A percentile compares a stretch with the other conserved stretches of the same genome.
These are phyloP conservation scores for Rhizopus sp. DNA, from an alignment of 371 early-diverging fungal species.

Conservation along the genomic window DNA sequence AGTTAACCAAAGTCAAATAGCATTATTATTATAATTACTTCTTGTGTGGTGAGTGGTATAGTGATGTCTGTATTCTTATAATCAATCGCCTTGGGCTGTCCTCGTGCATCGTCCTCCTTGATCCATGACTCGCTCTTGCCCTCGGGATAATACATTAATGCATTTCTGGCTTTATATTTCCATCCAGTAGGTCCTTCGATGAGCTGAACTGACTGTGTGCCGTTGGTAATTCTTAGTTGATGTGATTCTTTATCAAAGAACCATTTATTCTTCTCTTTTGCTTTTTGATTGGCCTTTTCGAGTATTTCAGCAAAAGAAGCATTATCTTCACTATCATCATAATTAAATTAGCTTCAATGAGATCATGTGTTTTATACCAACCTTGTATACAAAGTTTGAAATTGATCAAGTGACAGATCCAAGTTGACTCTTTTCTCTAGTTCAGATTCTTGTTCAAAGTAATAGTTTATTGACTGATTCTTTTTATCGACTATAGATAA, in stretches of 20 bases:
- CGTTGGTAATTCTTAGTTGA: conserved; percentile 24
- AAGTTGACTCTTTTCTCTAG: conserved; percentile 47
- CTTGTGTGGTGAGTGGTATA: background rate
- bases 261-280: conserved; percentile 68
- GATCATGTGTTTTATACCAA: conserved; percentile 10
- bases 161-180: conserved; percentile 64
- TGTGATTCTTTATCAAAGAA: conserved; percentile 66
- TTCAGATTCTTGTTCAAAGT: conserved; percentile 28
- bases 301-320: conserved; percentile 75
- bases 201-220: conserved; percentile 14
- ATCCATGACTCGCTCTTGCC: conserved; percentile 41
- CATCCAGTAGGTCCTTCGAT: conserved; percentile 45
- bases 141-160: conserved; percentile 69
- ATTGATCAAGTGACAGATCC: conserved; percentile 59
- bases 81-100: conserved; percentile 54
- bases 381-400: conserved; percentile 77
- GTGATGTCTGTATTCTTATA: conserved; percentile 57
- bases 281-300: conserved; percentile 61
- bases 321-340: conserved; percentile 71
- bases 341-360: background rate
- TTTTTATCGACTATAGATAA: background rate
- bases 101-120: conserved; percentile 42
- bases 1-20: background rate
- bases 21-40: background rate
- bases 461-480: conserved; percentile 28